Conservation (phyloP, 108 stramenopile genomes). For the Pseudonitzschia multiseries region DNA sequence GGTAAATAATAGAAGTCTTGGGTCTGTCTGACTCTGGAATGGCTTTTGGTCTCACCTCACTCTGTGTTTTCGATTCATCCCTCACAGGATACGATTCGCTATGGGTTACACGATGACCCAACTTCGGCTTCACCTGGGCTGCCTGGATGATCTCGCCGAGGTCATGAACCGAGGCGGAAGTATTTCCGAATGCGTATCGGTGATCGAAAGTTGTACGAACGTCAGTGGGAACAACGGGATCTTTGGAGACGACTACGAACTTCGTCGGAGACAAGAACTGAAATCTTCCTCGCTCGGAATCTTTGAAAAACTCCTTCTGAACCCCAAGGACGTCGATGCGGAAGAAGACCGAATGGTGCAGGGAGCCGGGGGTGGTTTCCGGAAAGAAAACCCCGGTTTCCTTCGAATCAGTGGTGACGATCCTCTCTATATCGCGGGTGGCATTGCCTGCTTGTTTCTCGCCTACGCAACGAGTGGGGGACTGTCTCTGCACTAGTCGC, state of each 20-base stretch:
- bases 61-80: not conserved
- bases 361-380: constrained; percentile 72
- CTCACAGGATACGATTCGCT: constrained; percentile 58
- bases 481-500: constrained; percentile 17
- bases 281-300: constrained; percentile 33
- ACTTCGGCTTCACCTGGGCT: constrained; percentile 69
- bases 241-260: constrained; percentile 63
- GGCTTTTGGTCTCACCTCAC: not conserved
- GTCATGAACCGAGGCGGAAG: constrained; percentile 73
- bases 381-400: constrained; percentile 37
- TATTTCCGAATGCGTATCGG: constrained; percentile 73
- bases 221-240: constrained; percentile 56
- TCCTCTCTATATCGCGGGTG: constrained; percentile 75
- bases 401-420: constrained; percentile 68
- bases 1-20: not conserved
- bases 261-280: constrained; percentile 49
- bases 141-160: constrained; percentile 74
- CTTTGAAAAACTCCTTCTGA: constrained; percentile 49
- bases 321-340: constrained; percentile 62
- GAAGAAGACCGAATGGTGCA: constrained; percentile 63
- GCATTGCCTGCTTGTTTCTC: constrained; percentile 58
- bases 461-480: constrained; percentile 61
- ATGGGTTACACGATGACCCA: constrained; percentile 80
- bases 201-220: constrained; percentile 70
- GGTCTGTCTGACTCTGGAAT: not conserved